Percentiles rank a stretch among this genome's conserved stretches.
These are phyloP conservation scores for Pezicula rhizophila DNA, from an alignment of 2,329 filamentous ascomycete genomes.

Conservation along the genomic window DNA sequence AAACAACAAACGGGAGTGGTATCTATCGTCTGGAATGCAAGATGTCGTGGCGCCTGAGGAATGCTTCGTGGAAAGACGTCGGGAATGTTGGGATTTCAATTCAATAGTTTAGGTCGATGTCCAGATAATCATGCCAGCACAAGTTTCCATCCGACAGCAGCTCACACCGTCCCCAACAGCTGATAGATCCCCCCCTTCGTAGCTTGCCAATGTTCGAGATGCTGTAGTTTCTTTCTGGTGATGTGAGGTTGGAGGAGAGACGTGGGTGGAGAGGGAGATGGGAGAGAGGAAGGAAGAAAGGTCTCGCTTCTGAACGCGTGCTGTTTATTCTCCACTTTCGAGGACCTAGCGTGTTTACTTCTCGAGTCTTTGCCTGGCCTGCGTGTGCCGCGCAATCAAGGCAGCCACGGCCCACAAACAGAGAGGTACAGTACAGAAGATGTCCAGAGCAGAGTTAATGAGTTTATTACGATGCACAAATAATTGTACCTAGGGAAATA, in stretches of 20 bases:
- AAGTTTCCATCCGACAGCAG: background rate
- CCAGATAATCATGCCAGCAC: conserved; percentile 1
- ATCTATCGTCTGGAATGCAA: conserved; percentile 6
- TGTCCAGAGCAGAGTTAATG: too few relatives aligned
- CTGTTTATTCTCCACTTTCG: too few relatives aligned
- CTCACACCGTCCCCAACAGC: background rate
- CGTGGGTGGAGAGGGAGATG: background rate
- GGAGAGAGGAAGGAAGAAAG: background rate
- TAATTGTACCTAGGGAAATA: too few relatives aligned
- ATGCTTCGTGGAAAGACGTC: conserved; percentile 7
- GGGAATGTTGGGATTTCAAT: background rate
- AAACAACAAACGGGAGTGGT: conserved; percentile 1
- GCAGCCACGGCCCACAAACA: too few relatives aligned
- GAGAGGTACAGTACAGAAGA: too few relatives aligned
- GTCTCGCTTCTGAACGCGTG: too few relatives aligned
- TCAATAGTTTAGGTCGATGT: background rate
- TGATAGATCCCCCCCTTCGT: background rate
- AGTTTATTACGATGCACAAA: too few relatives aligned
- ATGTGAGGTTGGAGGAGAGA: background rate
- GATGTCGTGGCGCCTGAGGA: conserved; percentile 3
- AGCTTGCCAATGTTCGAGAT: background rate
- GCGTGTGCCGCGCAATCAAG: too few relatives aligned
- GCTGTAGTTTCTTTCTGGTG: background rate
- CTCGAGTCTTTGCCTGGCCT: too few relatives aligned
- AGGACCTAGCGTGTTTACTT: too few relatives aligned